Evolutionary conservation across 2,329 filamentous ascomycete genomes (phyloP), one percentile per base, ranked within the genome.

Genomic region (Fusarium fujikuroi): DNA sequence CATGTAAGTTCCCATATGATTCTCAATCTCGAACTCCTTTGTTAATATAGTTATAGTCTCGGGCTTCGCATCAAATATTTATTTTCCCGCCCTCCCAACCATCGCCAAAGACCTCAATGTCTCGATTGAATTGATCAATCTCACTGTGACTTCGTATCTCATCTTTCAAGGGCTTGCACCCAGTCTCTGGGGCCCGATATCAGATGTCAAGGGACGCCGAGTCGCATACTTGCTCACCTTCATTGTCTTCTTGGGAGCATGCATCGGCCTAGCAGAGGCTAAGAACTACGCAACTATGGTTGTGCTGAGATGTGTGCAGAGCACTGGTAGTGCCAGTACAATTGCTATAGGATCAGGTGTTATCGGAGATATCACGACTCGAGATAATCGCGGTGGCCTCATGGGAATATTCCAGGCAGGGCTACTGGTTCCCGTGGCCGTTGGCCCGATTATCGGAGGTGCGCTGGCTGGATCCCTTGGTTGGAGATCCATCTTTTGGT

Each of bases 91-190:
- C 1, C 80, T 87, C 12, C 81, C 82, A 15, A 80, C 81, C 9
- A 81, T 88, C 14, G 83, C 86, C 10, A 70, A 77, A 4, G 84
- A 86, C 40, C 76, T 87, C 2, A 47, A 81, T 37, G 81, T 87
- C n/a, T 81, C 81, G 0, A 71, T 79, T 11, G 77, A 79, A 37
- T 75, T 81, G 14, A 81, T 85, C 66, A 86, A 85, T 58, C 78
- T 86, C 46, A 84, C 84, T 0, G 76, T 87, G 1, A 87, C 85
- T 5, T 83, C 84, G 0, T 87, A 87, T 53, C 79, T 86, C 64
- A 84, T 90, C 28, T 85, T 90, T 40, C 88, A 90, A 80, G 88
- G 84, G 7, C 70, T 90, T 1, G 85, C 87, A 0, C 89, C 89
- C 0, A 84, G 83, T 30, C 79, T 89, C 44, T 83, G 87, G 70